Evolutionary conservation across 768 basidiomycete species (phyloP).

Genomic region (Agaricus blazei): DNA sequence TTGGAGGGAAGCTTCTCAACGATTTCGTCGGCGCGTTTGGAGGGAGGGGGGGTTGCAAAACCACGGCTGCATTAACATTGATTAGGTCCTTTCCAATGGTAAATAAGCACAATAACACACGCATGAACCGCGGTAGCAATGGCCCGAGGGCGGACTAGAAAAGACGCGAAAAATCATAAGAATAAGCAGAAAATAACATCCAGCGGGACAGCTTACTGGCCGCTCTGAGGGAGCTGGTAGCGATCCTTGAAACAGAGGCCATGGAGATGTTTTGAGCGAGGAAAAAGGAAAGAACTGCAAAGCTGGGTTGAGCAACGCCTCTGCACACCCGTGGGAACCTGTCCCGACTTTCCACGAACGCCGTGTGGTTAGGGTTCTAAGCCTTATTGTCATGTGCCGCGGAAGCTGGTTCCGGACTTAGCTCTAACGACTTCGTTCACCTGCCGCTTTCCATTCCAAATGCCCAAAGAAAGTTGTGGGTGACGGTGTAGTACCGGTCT

Average conservation of each 20-base stretch:
- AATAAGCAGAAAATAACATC: background rate
- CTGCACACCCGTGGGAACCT: conserved; percentile 30
- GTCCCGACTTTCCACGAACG: conserved; percentile 35
- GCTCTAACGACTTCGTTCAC: too few relatives aligned
- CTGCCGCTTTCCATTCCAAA: too few relatives aligned
- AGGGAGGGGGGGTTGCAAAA: conserved; percentile 68
- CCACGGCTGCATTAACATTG: conserved; percentile 44
- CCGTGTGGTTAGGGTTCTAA: conserved; percentile 25
- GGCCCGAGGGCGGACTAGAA: conserved; percentile 50
- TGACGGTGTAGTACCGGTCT: too few relatives aligned
- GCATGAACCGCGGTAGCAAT: conserved; percentile 40
- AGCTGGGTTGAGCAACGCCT: conserved; percentile 23
- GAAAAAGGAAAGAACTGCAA: conserved; percentile 20
- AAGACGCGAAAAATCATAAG: background rate
- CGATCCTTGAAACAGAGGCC: conserved; percentile 69
- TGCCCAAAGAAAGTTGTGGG: too few relatives aligned
- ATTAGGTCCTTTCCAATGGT: conserved; percentile 7
- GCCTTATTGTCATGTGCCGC: too few relatives aligned
- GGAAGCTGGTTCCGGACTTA: too few relatives aligned
- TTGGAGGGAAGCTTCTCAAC: conserved; percentile 85
- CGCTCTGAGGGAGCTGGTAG: conserved; percentile 56
- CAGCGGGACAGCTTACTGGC: conserved; percentile 38
- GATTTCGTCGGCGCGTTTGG: conserved; percentile 85
- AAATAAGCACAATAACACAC: conserved; percentile 35
- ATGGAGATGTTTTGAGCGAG: conserved; percentile 20